Evolutionary conservation across 2,329 filamentous ascomycete genomes (phyloP).

Genomic region (Rhexocercosporidium sp.): DNA sequence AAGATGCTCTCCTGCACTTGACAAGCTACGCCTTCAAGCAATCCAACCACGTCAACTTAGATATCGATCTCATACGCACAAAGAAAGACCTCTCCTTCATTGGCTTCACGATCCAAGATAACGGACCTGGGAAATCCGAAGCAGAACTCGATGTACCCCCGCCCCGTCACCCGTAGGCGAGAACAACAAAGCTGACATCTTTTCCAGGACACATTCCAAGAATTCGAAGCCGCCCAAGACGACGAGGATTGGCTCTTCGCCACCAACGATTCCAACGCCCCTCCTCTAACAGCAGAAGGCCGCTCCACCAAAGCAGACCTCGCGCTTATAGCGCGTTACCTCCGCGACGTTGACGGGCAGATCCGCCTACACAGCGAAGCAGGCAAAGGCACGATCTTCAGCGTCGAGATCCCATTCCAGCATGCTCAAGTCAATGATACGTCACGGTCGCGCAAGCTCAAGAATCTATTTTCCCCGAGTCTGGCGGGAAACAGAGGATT

Average conservation of each 20-base stretch:
- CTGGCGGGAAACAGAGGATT: background rate
- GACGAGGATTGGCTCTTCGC: slow-evolving; percentile 28
- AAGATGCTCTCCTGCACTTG: slow-evolving; percentile 33
- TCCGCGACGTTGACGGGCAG: slow-evolving; percentile 35
- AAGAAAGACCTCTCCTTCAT: slow-evolving; percentile 26
- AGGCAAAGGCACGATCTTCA: slow-evolving; percentile 36
- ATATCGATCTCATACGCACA: slow-evolving; percentile 26
- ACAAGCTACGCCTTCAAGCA: slow-evolving; percentile 36
- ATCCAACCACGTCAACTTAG: slow-evolving; percentile 32
- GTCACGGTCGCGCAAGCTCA: background rate
- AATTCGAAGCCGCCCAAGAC: slow-evolving; percentile 33
- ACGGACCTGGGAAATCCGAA: slow-evolving; percentile 35
- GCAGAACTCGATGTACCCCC: slow-evolving; percentile 31
- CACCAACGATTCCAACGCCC: background rate
- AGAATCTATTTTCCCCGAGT: slow-evolving; percentile 8
- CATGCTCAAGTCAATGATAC: slow-evolving; percentile 12
- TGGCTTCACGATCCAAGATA: slow-evolving; percentile 32
- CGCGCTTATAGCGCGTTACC: slow-evolving; percentile 33
- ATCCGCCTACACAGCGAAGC: slow-evolving; percentile 33
- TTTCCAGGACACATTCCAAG: slow-evolving; percentile 32
- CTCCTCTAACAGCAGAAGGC: slow-evolving; percentile 11
- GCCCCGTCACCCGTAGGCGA: background rate
- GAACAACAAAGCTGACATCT: background rate
- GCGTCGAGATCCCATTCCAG: slow-evolving; percentile 34
- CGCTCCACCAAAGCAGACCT: slow-evolving; percentile 27